Percentiles rank a stretch among this genome's conserved stretches.
Evolutionary conservation across 2,329 filamentous ascomycete species (phyloP).

Genomic region (Alternaria brassicicola): DNA sequence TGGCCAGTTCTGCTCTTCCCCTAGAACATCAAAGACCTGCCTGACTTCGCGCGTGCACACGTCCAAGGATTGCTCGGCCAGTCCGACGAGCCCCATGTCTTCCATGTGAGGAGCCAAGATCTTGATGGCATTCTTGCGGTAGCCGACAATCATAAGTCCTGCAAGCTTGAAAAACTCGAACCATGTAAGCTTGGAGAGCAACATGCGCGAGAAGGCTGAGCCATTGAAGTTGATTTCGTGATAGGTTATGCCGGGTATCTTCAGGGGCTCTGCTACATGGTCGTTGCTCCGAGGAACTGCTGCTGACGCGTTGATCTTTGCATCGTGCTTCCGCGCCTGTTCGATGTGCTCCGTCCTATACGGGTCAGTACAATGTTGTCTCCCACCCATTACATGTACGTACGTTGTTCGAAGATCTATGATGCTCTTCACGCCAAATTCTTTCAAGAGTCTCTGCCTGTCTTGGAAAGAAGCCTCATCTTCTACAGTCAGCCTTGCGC

Average conservation of each 20-base stretch:
- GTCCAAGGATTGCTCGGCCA: slow-evolving; percentile 73
- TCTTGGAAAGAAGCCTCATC: slow-evolving; percentile 76
- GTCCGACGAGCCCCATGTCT: slow-evolving; percentile 71
- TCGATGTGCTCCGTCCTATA: slow-evolving; percentile 73
- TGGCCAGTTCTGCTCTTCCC: slow-evolving; percentile 62
- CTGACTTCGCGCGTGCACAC: slow-evolving; percentile 68
- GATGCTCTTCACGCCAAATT: slow-evolving; percentile 71
- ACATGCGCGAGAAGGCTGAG: slow-evolving; percentile 68
- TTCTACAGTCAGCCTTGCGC: slow-evolving; percentile 29
- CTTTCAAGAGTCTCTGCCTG: slow-evolving; percentile 62
- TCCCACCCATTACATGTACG: slow-evolving; percentile 5
- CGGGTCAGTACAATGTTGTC: slow-evolving; percentile 3
- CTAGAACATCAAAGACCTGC: slow-evolving; percentile 58
- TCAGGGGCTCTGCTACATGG: slow-evolving; percentile 60
- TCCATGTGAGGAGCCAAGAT: slow-evolving; percentile 74
- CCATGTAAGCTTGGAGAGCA: slow-evolving; percentile 73
- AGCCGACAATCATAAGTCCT: slow-evolving; percentile 67
- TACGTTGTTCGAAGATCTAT: slow-evolving; percentile 81
- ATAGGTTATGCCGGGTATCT: slow-evolving; percentile 69
- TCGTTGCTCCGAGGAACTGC: slow-evolving; percentile 56
- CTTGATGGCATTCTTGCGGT: slow-evolving; percentile 70
- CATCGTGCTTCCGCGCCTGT: slow-evolving; percentile 66
- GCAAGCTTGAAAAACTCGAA: slow-evolving; percentile 68
- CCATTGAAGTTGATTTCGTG: slow-evolving; percentile 76
- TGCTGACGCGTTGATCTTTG: slow-evolving; percentile 54